phyloP scores from a whole-genome alignment of 768 basidiomycete species.

The Boletus rex-veris region DNA sequence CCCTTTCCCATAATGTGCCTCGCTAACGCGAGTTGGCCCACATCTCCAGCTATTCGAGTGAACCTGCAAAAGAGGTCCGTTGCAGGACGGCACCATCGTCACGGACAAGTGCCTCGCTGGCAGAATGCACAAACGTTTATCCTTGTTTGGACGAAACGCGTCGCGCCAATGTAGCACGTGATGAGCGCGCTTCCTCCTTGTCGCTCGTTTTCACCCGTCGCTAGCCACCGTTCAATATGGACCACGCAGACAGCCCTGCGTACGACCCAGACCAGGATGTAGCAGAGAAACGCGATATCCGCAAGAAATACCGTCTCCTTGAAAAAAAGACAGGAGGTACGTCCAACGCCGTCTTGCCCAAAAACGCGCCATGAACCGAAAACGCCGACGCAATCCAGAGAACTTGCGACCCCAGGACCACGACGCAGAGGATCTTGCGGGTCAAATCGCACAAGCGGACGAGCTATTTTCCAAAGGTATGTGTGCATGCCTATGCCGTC shows the following conservation, averaged over 20 bases:
- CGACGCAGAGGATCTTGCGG: constrained; percentile 51
- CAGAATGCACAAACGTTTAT: too few species aligned
- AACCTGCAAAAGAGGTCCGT: too few species aligned
- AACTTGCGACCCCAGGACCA: constrained; percentile 54
- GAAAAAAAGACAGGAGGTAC: constrained; percentile 63
- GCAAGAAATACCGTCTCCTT: constrained; percentile 69
- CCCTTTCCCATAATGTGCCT: too few species aligned
- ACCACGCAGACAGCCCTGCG: constrained; percentile 27
- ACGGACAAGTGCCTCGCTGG: too few species aligned
- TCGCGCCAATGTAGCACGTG: constrained; percentile 20
- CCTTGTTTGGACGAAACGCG: constrained; percentile 9
- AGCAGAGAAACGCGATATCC: constrained; percentile 69
- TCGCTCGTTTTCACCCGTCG: too few species aligned
- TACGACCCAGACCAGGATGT: constrained; percentile 88
- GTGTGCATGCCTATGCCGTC: constrained; percentile 30
- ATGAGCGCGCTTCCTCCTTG: neutral
- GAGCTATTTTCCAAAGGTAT: constrained; percentile 61
- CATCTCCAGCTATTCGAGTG: too few species aligned
- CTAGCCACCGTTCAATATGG: constrained; percentile 11
- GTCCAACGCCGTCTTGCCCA: constrained; percentile 12
- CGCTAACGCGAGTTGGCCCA: too few species aligned
- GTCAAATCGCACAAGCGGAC: constrained; percentile 57
- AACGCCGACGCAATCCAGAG: constrained; percentile 25
- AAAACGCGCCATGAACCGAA: neutral
- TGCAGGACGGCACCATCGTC: too few species aligned